These are phyloP conservation scores for Mucor irregularis DNA, from an alignment of 371 early-diverging fungal species.

Conservation along the genomic window DNA sequence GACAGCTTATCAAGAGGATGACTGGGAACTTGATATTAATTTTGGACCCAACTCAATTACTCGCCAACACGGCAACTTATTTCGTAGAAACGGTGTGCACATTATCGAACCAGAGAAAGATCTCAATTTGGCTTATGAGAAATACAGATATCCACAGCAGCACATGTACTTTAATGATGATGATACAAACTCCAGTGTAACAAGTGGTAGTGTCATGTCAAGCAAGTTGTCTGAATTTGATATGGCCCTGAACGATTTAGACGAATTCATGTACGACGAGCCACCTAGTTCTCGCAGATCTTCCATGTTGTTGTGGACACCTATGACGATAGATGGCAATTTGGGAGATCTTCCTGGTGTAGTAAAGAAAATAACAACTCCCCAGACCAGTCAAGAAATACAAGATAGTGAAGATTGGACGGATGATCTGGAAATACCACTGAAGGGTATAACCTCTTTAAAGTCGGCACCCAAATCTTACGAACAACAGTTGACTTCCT, in stretches of 20 bases:
- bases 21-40: slow-evolving; percentile 20
- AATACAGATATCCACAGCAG: slow-evolving; percentile 8
- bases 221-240: slow-evolving; percentile 4
- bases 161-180: slow-evolving; percentile 19
- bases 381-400: background rate
- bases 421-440: slow-evolving; percentile 21
- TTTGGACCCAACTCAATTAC: background rate
- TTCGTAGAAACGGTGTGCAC: slow-evolving; percentile 13
- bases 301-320: background rate
- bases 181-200: slow-evolving; percentile 28
- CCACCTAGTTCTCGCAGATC: background rate
- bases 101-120: slow-evolving; percentile 28
- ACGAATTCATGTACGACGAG: slow-evolving; percentile 32
- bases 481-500: background rate
- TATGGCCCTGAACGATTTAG: slow-evolving; percentile 12
- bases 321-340: no score
- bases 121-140: slow-evolving; percentile 27
- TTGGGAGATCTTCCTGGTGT: slow-evolving; percentile 8
- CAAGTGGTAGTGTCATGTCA: slow-evolving; percentile 12
- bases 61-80: background rate
- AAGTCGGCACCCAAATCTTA: background rate
- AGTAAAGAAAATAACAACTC: slow-evolving; percentile 7
- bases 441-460: background rate
- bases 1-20: slow-evolving; percentile 12
- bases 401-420: slow-evolving; percentile 36